Evolutionary conservation across 2,329 filamentous ascomycete species (phyloP), one percentile per base, ranked within the genome.

Genomic region (Penicillium sp.): DNA sequence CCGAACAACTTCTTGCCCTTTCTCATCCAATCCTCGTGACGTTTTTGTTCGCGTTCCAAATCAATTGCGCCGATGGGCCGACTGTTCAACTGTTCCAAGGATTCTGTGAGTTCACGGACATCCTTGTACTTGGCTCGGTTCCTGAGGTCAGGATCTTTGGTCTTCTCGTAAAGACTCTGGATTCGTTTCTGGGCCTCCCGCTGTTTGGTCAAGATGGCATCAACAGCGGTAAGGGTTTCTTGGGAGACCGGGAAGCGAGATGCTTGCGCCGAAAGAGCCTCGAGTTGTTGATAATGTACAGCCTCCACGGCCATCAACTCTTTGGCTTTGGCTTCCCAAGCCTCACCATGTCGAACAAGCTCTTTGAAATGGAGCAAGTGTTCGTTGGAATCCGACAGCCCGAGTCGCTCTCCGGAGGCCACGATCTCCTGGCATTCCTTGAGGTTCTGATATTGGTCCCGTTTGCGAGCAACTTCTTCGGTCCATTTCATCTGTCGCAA

Each of bases 11-110:
- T 95, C 69, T 98, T 98, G 34, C 92, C 92, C 56, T 87, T 87
- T 20, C 92, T 79, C 90, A 98, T 98, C 92, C 92, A 98, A 62
- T 98, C 92, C 60, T 98, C 92, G 51, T 96, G 92, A 6, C 86
- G 80, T 59, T 92, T 94, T 49, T 92, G 84, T 61, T 96, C 88
- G 48, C 87, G 89, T 59, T 98, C 92, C 3, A 98, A 76, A 55
- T 98, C 92, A 22, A 93, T 76, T 0, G 90, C 94, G 2, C 92
- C 92, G 27, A 77, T 78, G 0, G 92, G 92, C 58, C 95, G 95
- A 47, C 87, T 94, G 54, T 95, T 94, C 7, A 96, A 74, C 36
- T 92, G 86, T 41, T 87, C 84, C 9, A 98, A 69, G 44, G 83
- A 83, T 55, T 89, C 86, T 71, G 92, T 86, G 7, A 95, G 81